Percentiles rank a stretch among this genome's conserved stretches.
Evolutionary conservation across 2,329 filamentous ascomycete species (phyloP).

Genomic region (Claviceps purpurea): DNA sequence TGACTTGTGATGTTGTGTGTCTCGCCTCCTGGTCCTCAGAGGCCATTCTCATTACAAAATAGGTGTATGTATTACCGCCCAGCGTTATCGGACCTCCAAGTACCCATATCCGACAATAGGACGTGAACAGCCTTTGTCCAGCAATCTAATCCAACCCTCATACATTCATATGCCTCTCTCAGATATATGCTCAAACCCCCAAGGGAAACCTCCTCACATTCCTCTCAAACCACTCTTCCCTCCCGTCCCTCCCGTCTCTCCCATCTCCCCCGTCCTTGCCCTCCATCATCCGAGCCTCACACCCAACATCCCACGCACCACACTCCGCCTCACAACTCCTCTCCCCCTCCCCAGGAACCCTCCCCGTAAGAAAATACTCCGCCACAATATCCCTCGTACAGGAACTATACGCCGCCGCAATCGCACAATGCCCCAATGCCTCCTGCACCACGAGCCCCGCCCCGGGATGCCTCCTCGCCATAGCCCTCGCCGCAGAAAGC

Average conservation of each 20-base stretch:
- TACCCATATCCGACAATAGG: no score
- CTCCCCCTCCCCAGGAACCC: slow-evolving; percentile 8
- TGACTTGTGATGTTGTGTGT: no score
- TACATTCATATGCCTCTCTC: background rate
- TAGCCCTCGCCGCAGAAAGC: slow-evolving; percentile 10
- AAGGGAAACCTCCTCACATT: slow-evolving; percentile 1
- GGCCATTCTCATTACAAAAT: no score
- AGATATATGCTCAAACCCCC: background rate
- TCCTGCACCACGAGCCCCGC: slow-evolving; percentile 12
- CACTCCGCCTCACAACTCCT: slow-evolving; percentile 10
- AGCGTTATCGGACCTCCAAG: no score
- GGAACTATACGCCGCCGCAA: slow-evolving; percentile 6
- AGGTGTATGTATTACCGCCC: no score
- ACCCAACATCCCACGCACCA: slow-evolving; percentile 9
- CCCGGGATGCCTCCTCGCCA: slow-evolving; percentile 10
- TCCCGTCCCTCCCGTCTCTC: background rate
- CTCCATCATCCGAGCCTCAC: background rate
- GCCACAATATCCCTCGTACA: slow-evolving; percentile 9
- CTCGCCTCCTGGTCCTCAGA: no score
- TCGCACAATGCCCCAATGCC: slow-evolving; percentile 11
- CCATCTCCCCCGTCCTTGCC: background rate
- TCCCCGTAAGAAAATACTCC: slow-evolving; percentile 11
- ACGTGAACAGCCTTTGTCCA: no score
- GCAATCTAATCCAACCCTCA: no score
- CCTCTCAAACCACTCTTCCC: background rate